These are phyloP conservation scores for Kluyveromyces wickerhamii DNA, from an alignment of 805 yeast genomes.

Conservation along the genomic window DNA sequence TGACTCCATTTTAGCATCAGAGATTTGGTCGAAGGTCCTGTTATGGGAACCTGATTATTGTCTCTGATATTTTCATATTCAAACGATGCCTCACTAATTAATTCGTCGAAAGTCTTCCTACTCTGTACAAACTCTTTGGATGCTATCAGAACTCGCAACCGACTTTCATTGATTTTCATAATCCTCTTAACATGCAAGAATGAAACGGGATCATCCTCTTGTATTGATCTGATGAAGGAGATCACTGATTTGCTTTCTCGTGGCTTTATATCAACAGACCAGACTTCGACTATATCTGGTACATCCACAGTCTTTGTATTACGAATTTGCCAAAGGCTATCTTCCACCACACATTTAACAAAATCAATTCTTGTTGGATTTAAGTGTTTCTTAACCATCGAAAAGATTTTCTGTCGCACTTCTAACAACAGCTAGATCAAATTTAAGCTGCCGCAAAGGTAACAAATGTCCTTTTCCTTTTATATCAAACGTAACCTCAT, in stretches of 20 bases:
- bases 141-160: constrained; percentile 37
- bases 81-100: constrained; percentile 13
- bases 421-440: too few species aligned
- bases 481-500: too few species aligned
- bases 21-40: constrained; percentile 67
- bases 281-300: constrained; percentile 30
- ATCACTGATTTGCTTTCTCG: constrained; percentile 23
- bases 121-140: constrained; percentile 31
- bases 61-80: constrained; percentile 15
- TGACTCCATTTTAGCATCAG: constrained; percentile 56
- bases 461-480: too few species aligned
- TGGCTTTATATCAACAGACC: constrained; percentile 43
- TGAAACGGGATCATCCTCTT: constrained; percentile 22
- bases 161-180: constrained; percentile 25
- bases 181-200: constrained; percentile 46
- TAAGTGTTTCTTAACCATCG: constrained; percentile 32
- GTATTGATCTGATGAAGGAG: constrained; percentile 23
- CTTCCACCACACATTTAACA: constrained; percentile 37
- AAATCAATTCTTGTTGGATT: constrained; percentile 38
- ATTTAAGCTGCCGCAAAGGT: too few species aligned
- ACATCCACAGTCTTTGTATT: constrained; percentile 15
- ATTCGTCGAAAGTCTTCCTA: constrained; percentile 18
- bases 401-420: not conserved
- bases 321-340: constrained; percentile 39
- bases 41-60: constrained; percentile 41